Conservation (phyloP, 192 early-diverging fungal species). For the Coemansia sp. region DNA sequence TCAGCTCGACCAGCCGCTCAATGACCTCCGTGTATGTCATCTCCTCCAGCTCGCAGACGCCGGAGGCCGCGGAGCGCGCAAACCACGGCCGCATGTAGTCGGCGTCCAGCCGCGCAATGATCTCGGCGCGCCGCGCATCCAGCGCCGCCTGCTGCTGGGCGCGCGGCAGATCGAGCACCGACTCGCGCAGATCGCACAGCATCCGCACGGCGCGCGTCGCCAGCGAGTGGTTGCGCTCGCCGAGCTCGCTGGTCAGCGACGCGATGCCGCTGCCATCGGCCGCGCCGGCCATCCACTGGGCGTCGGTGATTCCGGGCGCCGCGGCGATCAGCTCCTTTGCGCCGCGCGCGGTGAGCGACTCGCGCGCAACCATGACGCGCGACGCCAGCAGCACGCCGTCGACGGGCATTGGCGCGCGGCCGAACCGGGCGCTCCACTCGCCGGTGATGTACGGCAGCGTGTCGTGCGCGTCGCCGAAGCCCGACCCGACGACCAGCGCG, state of each 20-base stretch:
- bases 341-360: slow-evolving; percentile 70
- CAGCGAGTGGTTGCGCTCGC: slow-evolving; percentile 92
- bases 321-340: slow-evolving; percentile 88
- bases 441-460: slow-evolving; percentile 91
- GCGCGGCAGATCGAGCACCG: slow-evolving; percentile 77
- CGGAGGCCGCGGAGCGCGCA: slow-evolving; percentile 61
- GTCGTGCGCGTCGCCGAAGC: slow-evolving; percentile 84
- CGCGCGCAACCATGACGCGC: slow-evolving; percentile 93
- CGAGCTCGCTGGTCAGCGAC: slow-evolving; percentile 85
- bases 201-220: slow-evolving; percentile 79
- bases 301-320: slow-evolving; percentile 76
- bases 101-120: slow-evolving; percentile 81
- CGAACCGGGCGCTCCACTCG: slow-evolving; percentile 81
- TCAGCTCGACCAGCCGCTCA: slow-evolving; percentile 73
- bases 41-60: slow-evolving; percentile 75
- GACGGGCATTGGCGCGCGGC: slow-evolving; percentile 90
- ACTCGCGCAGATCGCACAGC: slow-evolving; percentile 79
- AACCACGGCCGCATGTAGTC: slow-evolving; percentile 95
- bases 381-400: slow-evolving; percentile 95
- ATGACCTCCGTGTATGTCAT: slow-evolving; percentile 91
- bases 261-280: slow-evolving; percentile 76
- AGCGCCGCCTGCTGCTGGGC: slow-evolving; percentile 76
- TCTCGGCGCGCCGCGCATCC: slow-evolving; percentile 70
- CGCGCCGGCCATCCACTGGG: slow-evolving; percentile 85
- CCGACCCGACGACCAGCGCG: slow-evolving; percentile 85